These are phyloP conservation scores for Waltergamsia citrina DNA, from an alignment of 2,329 filamentous ascomycete genomes.

Conservation along the genomic window DNA sequence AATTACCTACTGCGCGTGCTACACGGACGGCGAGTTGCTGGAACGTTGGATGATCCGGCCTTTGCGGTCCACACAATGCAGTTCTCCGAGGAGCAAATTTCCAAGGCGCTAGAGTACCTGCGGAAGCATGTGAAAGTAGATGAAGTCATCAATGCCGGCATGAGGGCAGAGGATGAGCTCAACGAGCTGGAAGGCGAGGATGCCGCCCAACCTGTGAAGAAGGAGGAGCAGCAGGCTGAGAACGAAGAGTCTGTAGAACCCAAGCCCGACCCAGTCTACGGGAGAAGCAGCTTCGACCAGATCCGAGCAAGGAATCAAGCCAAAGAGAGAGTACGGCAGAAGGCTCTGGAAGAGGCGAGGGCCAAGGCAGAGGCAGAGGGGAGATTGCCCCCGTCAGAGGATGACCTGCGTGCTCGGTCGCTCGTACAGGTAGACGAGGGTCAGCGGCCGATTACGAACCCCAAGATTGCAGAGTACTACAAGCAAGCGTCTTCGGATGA, in stretches of 20 bases:
- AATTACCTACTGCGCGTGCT: slow-evolving; percentile 48
- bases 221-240: slow-evolving; percentile 6
- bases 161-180: slow-evolving; percentile 55
- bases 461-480: slow-evolving; percentile 25
- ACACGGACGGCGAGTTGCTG: slow-evolving; percentile 54
- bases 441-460: slow-evolving; percentile 26
- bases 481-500: slow-evolving; percentile 40
- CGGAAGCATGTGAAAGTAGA: slow-evolving; percentile 45
- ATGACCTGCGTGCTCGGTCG: slow-evolving; percentile 20
- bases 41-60: slow-evolving; percentile 50
- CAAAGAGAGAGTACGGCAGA: slow-evolving; percentile 36
- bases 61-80: slow-evolving; percentile 35
- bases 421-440: slow-evolving; percentile 27
- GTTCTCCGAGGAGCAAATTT: slow-evolving; percentile 30
- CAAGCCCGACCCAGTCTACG: slow-evolving; percentile 43
- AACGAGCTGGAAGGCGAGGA: slow-evolving; percentile 26
- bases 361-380: slow-evolving; percentile 29
- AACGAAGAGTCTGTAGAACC: slow-evolving; percentile 11
- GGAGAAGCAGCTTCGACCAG: slow-evolving; percentile 44
- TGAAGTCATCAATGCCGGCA: slow-evolving; percentile 49
- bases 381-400: slow-evolving; percentile 1
- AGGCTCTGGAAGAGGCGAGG: slow-evolving; percentile 29
- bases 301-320: slow-evolving; percentile 45
- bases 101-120: slow-evolving; percentile 43
- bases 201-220: slow-evolving; percentile 9